Base-by-base conservation (phyloP, 164 flowering plant genomes). In the Platanus orientalis region DNA sequence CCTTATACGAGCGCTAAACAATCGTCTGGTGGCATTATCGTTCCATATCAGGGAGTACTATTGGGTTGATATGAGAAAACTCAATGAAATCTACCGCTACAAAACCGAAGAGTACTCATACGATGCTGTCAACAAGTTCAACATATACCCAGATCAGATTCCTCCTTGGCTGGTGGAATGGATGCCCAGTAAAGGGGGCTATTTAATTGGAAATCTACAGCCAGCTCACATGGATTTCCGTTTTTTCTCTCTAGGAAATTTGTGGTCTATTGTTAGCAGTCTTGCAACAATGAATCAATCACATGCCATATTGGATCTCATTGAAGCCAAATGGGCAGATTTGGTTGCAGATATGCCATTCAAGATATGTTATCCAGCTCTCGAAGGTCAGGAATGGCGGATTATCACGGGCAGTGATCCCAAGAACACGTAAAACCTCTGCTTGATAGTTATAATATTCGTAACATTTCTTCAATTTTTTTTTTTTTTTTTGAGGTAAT, bases 161-260 rank as follows among this genome's bases (percentile, higher is more conserved):
- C 82, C 98, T 63, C 82, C 88, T 7, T 92, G 96, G 96, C 71
- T 89, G 27, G 89, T 84, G 64, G 91, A 81, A 23, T 92, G 87
- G 82, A 85, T 92, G 93, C 95, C 98, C 26, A 63, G 28, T n/a
- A 79, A 54, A 66, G 98, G 98, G 48, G 98, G 98, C 39, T 89
- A 88, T 74, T 68, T 89, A 58, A 92, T 89, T 54, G 98, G 98
- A 66, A 92, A 92, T 68, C 67, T 92, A 66, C 92, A 88, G 69
- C 96, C 96, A 23, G 98, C 96, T 63, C 93, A 90, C 68, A 92
- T 92, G 98, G 98, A 89, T 64, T 92, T 92, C 74, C 86, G 98
- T 54, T 89, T 88, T 80, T 92, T 92, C 69, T 77, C 95, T 61
- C 90, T 90, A n/a, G 98, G 98, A 55, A 92, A 92, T 73, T 47